These are phyloP conservation scores for Zygoascus bituminiphila DNA, from an alignment of 805 yeast genomes.

Conservation along the genomic window DNA sequence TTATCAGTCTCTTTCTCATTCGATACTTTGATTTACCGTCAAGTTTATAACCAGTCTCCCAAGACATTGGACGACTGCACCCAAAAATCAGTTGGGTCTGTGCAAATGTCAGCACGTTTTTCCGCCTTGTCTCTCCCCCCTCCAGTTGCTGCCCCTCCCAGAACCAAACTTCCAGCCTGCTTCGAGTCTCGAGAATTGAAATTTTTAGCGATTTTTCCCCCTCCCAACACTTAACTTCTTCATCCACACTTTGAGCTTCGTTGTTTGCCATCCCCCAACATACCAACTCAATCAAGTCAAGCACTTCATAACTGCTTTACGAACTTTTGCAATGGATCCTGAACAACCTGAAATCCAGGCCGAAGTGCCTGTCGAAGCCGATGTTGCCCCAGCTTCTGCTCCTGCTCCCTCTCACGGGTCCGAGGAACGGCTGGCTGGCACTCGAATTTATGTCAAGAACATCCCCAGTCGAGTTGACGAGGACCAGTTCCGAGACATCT, in stretches of 20 bases:
- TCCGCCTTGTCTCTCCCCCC: no score
- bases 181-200: not conserved
- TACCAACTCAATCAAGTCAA: no score
- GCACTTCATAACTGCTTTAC: no score
- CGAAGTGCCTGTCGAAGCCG: not conserved
- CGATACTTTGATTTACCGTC: no score
- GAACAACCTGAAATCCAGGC: not conserved
- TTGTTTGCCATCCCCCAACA: not conserved
- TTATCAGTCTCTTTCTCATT: no score
- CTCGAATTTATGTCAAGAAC: slow-evolving; percentile 3
- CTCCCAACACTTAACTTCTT: not conserved
- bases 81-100: no score
- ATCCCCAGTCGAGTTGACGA: slow-evolving; percentile 4
- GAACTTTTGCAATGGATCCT: not conserved
- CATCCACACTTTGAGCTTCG: not conserved
- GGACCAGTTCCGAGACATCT: slow-evolving; percentile 38
- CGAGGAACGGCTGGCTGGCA: not conserved
- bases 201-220: not conserved
- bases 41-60: no score
- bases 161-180: no score
- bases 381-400: slow-evolving; percentile 6
- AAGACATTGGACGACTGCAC: no score
- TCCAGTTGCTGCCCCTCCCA: no score
- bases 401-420: not conserved
- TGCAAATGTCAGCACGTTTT: no score